Evolutionary conservation across 805 yeast genomes (phyloP).

Genomic region (Lachancea cidri): DNA sequence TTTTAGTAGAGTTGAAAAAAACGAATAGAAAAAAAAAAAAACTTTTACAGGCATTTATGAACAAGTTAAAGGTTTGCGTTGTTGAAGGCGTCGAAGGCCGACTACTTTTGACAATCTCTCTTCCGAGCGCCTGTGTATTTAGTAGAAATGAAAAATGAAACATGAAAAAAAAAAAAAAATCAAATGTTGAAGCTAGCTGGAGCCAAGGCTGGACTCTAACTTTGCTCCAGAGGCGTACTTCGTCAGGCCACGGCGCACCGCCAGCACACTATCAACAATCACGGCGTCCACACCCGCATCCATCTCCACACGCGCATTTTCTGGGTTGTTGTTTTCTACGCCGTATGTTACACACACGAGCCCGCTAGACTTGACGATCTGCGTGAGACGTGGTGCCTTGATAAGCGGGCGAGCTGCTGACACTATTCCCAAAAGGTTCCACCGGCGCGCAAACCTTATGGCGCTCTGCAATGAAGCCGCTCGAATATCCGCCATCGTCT

Average conservation of each 20-base stretch:
- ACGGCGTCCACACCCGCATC: conserved; percentile 96
- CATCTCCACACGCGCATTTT: conserved; percentile 77
- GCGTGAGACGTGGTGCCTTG: conserved; percentile 83
- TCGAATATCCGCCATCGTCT: conserved; percentile 81
- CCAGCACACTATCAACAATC: conserved; percentile 91
- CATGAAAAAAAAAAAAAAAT: too few relatives aligned
- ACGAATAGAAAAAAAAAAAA: too few relatives aligned
- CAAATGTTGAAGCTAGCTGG: too few relatives aligned
- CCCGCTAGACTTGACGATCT: conserved; percentile 87
- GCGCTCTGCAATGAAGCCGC: conserved; percentile 88
- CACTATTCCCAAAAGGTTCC: conserved; percentile 90
- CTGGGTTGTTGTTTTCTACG: conserved; percentile 75
- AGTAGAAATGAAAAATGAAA: too few relatives aligned
- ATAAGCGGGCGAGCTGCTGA: conserved; percentile 83
- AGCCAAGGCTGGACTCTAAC: too few relatives aligned
- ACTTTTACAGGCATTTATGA: too few relatives aligned
- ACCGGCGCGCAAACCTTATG: conserved; percentile 79
- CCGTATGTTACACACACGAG: conserved; percentile 94
- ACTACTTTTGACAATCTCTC: too few relatives aligned
- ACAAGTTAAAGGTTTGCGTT: too few relatives aligned
- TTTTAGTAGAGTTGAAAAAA: too few relatives aligned
- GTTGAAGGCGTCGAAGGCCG: too few relatives aligned
- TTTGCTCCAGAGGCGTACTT: too few relatives aligned
- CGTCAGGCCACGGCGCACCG: conserved; percentile 79
- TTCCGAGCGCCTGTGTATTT: too few relatives aligned